phyloP scores from a whole-genome alignment of 371 early-diverging fungal genomes.

The Sporodiniella umbellata region DNA sequence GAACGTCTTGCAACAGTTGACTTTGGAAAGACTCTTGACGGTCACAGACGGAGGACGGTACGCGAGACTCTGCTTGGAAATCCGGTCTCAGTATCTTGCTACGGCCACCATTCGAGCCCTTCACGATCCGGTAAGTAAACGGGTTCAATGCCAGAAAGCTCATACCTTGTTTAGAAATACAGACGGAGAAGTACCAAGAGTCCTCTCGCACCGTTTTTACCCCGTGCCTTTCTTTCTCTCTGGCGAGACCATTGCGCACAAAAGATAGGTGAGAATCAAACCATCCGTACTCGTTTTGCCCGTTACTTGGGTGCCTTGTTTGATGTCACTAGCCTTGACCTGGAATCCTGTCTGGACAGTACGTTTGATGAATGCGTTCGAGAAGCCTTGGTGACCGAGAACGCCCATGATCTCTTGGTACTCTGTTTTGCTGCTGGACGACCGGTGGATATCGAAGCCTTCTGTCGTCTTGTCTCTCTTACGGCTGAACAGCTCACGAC shows the following conservation, averaged over 20 bases:
- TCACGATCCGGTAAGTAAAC: slow-evolving; percentile 44
- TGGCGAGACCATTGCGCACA: slow-evolving; percentile 42
- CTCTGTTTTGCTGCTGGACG: slow-evolving; percentile 38
- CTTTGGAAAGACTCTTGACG: slow-evolving; percentile 25
- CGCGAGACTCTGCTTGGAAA: slow-evolving; percentile 34
- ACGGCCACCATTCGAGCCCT: slow-evolving; percentile 38
- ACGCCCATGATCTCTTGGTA: slow-evolving; percentile 35
- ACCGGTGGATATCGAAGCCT: slow-evolving; percentile 36
- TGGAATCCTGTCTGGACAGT: slow-evolving; percentile 45
- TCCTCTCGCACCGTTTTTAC: slow-evolving; percentile 50
- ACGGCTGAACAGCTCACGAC: slow-evolving; percentile 42
- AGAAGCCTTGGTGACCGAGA: slow-evolving; percentile 42
- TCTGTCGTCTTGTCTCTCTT: slow-evolving; percentile 42
- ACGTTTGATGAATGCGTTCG: slow-evolving; percentile 47
- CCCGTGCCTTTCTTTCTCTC: slow-evolving; percentile 38
- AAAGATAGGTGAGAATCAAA: slow-evolving; percentile 1
- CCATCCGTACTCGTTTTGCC: slow-evolving; percentile 32
- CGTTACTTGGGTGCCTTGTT: slow-evolving; percentile 42
- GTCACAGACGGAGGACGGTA: slow-evolving; percentile 27
- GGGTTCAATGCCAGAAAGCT: too few species aligned
- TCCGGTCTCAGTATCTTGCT: slow-evolving; percentile 39
- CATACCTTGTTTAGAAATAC: too few species aligned
- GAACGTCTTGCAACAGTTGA: slow-evolving; percentile 32
- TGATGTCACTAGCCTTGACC: slow-evolving; percentile 39
- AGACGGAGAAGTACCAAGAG: slow-evolving; percentile 45